phyloP scores from a whole-genome alignment of 1,284 basidiomycete species.

The Cryptococcus neoformans region DNA sequence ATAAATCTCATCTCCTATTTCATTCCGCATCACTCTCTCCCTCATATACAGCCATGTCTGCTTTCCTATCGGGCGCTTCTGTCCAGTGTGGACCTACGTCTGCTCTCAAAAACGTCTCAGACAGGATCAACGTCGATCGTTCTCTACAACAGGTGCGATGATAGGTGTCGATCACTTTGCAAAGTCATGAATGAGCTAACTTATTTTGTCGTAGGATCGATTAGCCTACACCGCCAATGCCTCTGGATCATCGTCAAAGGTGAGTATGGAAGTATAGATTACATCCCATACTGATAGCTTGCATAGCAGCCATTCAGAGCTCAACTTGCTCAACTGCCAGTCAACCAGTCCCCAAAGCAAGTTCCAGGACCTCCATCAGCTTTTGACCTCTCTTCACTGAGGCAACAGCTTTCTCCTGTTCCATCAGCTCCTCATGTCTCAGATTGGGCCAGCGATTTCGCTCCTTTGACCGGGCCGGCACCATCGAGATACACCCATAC shows the following conservation, averaged over 20 bases:
- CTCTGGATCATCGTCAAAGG: constrained; percentile 21
- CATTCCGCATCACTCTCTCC: too few relatives aligned
- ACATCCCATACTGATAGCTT: not conserved
- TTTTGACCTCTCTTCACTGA: constrained; percentile 41
- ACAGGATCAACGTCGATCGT: constrained; percentile 36
- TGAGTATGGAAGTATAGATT: constrained; percentile 3
- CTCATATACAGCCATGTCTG: too few relatives aligned
- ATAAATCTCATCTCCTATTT: too few relatives aligned
- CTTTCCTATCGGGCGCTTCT: too few relatives aligned
- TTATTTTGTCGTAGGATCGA: constrained; percentile 19
- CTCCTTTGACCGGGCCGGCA: too few relatives aligned
- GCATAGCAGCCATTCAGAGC: constrained; percentile 12
- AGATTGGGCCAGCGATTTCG: too few relatives aligned
- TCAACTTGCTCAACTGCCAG: not conserved
- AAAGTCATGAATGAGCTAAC: not conserved
- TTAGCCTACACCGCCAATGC: constrained; percentile 19
- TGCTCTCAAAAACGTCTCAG: constrained; percentile 18
- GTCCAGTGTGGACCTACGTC: too few relatives aligned
- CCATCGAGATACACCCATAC: not conserved
- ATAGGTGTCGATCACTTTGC: not conserved
- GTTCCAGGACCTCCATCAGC: constrained; percentile 9
- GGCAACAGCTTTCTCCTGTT: constrained; percentile 29
- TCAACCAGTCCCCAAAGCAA: too few relatives aligned
- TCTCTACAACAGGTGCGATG: constrained; percentile 36
- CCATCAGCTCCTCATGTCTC: constrained; percentile 2